Base-by-base conservation (phyloP, 1,139 yeast genomes). In the Diutina scorzettiae region DNA sequence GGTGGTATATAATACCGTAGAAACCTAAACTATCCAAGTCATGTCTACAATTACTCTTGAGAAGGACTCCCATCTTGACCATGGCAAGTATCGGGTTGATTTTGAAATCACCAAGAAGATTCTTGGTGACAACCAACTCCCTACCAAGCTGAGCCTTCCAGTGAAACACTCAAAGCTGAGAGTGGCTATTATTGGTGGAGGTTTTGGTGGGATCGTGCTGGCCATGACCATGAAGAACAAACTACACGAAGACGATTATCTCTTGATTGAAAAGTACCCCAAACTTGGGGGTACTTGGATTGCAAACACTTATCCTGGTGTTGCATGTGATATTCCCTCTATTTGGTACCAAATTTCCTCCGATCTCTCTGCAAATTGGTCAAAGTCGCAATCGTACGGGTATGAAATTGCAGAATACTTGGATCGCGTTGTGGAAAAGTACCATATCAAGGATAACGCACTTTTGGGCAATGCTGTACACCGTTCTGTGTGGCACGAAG, bases 281-380 rank as follows among this genome's bases (percentile, higher is more conserved):
- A 56, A 63, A 42, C 60, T 69, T 45, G 78, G 78, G 14, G 78
- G 78, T 5, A 70, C 76, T 31, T 72, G 78, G 78, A 66, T 63
- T 53, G 72, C 74, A 42, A 72, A 72, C 49, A 61, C 73, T 3
- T 72, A 72, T 47, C 78, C 77, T 3, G 77, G 76, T 4, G 71
- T 74, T 51, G 78, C 76, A 30, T 63, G 71, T 18, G 74, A 69
- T 49, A 64, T 71, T 43, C 78, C 77, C 4, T 70, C 73, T 1
- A 51, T 69, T 25, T 72, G 74, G 69, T 69, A 71, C 45, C 63
- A 70, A 21, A 62, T 62, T 43, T 64, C 61, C 19, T 59, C 59
- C 42, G 71, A 61, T 43, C 55, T 71, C 48, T 68, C 63, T 48
- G 56, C 55, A 29, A 63, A 61, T 41, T 72, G 76, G 76, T 59